Evolutionary conservation across 495 filamentous ascomycete genomes (phyloP).

Genomic region (Daldinia bambusicola): DNA sequence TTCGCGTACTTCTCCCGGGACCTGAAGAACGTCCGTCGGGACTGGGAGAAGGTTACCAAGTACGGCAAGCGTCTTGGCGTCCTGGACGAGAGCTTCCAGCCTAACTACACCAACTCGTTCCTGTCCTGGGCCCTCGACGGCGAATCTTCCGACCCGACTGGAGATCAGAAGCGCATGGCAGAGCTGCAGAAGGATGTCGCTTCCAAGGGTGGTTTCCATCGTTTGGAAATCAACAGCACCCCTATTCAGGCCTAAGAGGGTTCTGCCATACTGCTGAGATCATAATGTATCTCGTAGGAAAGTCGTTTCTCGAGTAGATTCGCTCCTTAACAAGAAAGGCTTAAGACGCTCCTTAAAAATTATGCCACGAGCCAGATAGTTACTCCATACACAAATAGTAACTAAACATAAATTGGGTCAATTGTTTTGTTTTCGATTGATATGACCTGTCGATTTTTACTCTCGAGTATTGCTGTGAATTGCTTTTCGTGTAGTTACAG

Average conservation of each 20-base stretch:
- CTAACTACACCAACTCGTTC: slow-evolving; percentile 75
- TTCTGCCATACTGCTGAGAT: neutral
- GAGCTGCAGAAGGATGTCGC: slow-evolving; percentile 68
- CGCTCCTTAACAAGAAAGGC: slow-evolving; percentile 15
- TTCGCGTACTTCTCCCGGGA: slow-evolving; percentile 77
- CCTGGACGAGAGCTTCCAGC: slow-evolving; percentile 64
- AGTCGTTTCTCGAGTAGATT: slow-evolving; percentile 1
- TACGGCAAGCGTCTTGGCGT: slow-evolving; percentile 75
- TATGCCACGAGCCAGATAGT: slow-evolving; percentile 5
- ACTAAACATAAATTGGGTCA: slow-evolving; percentile 21
- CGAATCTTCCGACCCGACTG: slow-evolving; percentile 69
- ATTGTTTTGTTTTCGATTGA: neutral
- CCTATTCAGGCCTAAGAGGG: slow-evolving; percentile 26
- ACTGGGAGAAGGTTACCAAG: slow-evolving; percentile 75
- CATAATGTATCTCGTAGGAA: neutral
- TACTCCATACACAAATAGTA: slow-evolving; percentile 22
- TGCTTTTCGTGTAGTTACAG: neutral
- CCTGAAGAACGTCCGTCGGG: slow-evolving; percentile 73
- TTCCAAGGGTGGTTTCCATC: slow-evolving; percentile 58
- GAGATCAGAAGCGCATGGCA: slow-evolving; percentile 74
- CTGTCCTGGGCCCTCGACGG: slow-evolving; percentile 68
- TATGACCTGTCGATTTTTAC: neutral
- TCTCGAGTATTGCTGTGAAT: neutral
- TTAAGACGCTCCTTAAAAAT: slow-evolving; percentile 17
- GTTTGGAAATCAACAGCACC: slow-evolving; percentile 39